These are phyloP conservation scores for Alternaria burnsii DNA, from an alignment of 2,329 filamentous ascomycete genomes.

Conservation along the genomic window DNA sequence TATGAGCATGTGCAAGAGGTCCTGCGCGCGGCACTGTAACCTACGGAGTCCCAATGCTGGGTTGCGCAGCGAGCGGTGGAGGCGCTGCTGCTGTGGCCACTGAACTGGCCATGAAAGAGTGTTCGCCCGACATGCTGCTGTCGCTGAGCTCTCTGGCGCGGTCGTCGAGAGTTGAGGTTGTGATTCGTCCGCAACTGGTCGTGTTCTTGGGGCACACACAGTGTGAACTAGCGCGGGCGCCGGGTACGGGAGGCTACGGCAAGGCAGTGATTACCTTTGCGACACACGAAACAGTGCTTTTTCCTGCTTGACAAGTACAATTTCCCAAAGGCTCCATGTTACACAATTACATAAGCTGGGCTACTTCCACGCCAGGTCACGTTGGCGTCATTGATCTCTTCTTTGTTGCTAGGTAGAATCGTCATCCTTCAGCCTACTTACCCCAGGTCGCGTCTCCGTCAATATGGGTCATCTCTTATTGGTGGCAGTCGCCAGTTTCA, in stretches of 20 bases:
- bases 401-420: background rate
- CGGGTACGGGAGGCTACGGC: conserved; percentile 19
- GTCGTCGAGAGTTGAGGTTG: conserved; percentile 27
- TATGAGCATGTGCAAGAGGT: conserved; percentile 21
- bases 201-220: conserved; percentile 16
- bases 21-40: conserved; percentile 27
- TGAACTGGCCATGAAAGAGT: conserved; percentile 51
- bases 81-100: conserved; percentile 38
- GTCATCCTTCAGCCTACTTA: background rate
- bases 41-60: conserved; percentile 46
- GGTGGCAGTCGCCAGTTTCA: conserved; percentile 8
- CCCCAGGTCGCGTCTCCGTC: conserved; percentile 3
- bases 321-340: background rate
- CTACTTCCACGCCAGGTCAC: background rate
- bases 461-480: conserved; percentile 11
- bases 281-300: conserved; percentile 15
- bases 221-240: conserved; percentile 18
- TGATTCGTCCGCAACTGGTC: conserved; percentile 23
- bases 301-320: background rate
- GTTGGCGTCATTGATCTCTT: background rate
- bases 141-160: conserved; percentile 12
- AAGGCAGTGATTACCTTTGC: conserved; percentile 10
- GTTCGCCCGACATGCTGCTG: conserved; percentile 47
- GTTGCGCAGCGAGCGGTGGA: conserved; percentile 44
- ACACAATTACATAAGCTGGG: conserved; percentile 7